A percentile compares a stretch with the other conserved stretches of the same genome.
These are phyloP conservation scores for Metarhizium humberi DNA, from an alignment of 2,329 filamentous ascomycete species.

Conservation along the genomic window DNA sequence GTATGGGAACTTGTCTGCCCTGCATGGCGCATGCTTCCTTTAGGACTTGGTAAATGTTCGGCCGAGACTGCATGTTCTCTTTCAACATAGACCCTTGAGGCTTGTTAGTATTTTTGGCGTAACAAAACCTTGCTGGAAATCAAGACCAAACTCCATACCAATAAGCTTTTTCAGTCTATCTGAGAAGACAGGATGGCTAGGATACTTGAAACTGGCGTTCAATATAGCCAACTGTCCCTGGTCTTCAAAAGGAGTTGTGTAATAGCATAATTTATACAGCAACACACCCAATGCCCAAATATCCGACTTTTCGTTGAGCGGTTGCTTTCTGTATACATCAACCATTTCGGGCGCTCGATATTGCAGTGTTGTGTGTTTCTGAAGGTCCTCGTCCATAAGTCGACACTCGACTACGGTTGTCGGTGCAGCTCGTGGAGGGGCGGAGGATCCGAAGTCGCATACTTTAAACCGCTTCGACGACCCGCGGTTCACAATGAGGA, in stretches of 20 bases:
- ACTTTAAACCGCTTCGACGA: slow-evolving; percentile 79
- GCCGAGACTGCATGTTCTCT: slow-evolving; percentile 68
- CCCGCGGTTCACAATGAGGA: slow-evolving; percentile 68
- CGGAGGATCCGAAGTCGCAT: slow-evolving; percentile 94
- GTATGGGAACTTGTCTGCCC: slow-evolving; percentile 74
- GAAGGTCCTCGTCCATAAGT: slow-evolving; percentile 90
- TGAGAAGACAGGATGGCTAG: slow-evolving; percentile 80
- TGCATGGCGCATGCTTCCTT: slow-evolving; percentile 84
- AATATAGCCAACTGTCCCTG: slow-evolving; percentile 95
- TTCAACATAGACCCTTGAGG: slow-evolving; percentile 73
- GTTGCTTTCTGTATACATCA: slow-evolving; percentile 91
- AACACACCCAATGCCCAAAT: slow-evolving; percentile 96
- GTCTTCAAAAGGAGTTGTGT: slow-evolving; percentile 97
- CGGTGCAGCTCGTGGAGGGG: slow-evolving; percentile 73
- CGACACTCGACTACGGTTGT: slow-evolving; percentile 82
- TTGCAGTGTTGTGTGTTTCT: slow-evolving; percentile 93
- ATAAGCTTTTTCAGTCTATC: slow-evolving; percentile 84
- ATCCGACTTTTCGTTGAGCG: slow-evolving; percentile 97
- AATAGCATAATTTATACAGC: slow-evolving; percentile 97
- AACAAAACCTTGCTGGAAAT: background rate
- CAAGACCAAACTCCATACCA: slow-evolving; percentile 38
- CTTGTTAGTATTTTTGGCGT: background rate
- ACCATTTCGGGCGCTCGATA: slow-evolving; percentile 99
- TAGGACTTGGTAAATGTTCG: slow-evolving; percentile 91
- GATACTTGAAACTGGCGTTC: slow-evolving; percentile 90